Percentiles rank a stretch among this genome's conserved stretches.
Conservation (phyloP, 1,139 yeast genomes). For the Nakaseomyces nivariensis region DNA sequence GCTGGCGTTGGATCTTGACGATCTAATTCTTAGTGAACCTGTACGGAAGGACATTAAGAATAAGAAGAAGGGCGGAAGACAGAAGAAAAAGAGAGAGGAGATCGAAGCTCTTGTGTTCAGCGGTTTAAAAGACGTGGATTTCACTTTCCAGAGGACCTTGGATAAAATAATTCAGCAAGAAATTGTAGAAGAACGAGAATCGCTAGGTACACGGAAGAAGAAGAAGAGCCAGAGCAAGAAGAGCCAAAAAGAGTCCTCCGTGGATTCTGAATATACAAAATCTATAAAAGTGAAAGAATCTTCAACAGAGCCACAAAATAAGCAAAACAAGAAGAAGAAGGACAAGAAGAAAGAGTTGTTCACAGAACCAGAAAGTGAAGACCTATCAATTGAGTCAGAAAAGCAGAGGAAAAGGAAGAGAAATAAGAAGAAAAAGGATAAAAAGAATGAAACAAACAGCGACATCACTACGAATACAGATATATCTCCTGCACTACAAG, state of each 20-base stretch:
- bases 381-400: too few species aligned
- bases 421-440: too few species aligned
- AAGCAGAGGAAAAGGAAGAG: too few species aligned
- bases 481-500: too few species aligned
- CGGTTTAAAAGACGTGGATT: not conserved
- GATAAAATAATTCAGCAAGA: not conserved
- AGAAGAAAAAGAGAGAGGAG: not conserved
- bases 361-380: not conserved
- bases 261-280: not conserved
- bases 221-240: not conserved
- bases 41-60: not conserved
- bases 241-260: not conserved
- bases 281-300: too few species aligned
- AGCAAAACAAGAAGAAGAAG: not conserved
- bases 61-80: not conserved
- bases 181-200: not conserved
- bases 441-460: too few species aligned
- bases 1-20: not conserved
- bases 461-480: too few species aligned
- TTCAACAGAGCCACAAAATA: too few species aligned
- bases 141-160: not conserved
- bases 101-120: not conserved
- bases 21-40: conserved; percentile 1
- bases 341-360: not conserved
- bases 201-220: not conserved